These are phyloP conservation scores for Candida khao-thaluensis DNA, from an alignment of 805 yeast species.

Conservation along the genomic window DNA sequence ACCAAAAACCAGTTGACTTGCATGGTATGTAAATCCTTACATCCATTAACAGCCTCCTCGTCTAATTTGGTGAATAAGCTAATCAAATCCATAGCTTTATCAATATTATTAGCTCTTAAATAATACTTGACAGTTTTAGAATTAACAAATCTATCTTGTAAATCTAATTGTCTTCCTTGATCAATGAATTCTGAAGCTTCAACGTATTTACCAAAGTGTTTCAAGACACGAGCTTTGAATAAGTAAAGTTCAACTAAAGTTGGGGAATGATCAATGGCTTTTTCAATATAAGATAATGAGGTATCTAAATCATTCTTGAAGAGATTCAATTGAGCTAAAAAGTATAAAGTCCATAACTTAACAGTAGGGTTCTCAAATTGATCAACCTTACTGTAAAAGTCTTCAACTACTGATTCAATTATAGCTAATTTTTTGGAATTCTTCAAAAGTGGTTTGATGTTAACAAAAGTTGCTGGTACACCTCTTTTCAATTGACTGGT, in stretches of 20 bases:
- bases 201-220: constrained; percentile 60
- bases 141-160: constrained; percentile 90
- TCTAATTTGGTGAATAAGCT: constrained; percentile 78
- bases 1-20: constrained; percentile 88
- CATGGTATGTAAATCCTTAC: constrained; percentile 81
- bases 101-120: constrained; percentile 70
- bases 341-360: constrained; percentile 70
- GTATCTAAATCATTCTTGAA: constrained; percentile 46
- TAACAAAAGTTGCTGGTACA: constrained; percentile 86
- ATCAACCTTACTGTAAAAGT: constrained; percentile 40
- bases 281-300: constrained; percentile 59
- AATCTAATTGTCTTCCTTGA: constrained; percentile 70
- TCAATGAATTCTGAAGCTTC: constrained; percentile 68
- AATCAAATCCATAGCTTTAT: constrained; percentile 70
- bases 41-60: constrained; percentile 77
- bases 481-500: constrained; percentile 66
- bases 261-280: constrained; percentile 72
- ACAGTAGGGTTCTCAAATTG: constrained; percentile 42
- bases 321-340: constrained; percentile 75
- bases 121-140: constrained; percentile 83
- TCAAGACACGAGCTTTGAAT: constrained; percentile 74
- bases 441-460: constrained; percentile 76
- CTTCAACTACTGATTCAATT: constrained; percentile 54
- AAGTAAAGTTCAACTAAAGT: constrained; percentile 81
- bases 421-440: constrained; percentile 37